Conservation (phyloP, 148 eudicot species). For the Beta vulgaris region DNA sequence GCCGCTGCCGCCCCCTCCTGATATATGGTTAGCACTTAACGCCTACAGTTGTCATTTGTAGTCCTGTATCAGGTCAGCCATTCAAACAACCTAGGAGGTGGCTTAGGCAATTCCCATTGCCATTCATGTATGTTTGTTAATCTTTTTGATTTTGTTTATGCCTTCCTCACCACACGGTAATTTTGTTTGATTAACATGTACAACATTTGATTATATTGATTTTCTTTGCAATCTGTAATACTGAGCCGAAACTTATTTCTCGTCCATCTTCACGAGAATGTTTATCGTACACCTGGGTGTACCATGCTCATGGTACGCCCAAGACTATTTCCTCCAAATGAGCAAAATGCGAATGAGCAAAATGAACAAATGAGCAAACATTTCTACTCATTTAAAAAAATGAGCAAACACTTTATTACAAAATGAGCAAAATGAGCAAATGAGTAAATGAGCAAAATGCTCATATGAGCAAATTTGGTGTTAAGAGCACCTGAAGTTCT, state of each 20-base stretch:
- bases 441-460: too few species aligned
- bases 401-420: too few species aligned
- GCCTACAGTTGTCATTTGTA: constrained; percentile 1
- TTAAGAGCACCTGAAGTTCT: too few species aligned
- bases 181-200: constrained; percentile 19
- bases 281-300: too few species aligned
- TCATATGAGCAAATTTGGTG: too few species aligned
- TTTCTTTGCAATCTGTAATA: background rate
- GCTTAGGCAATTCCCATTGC: constrained; percentile 7
- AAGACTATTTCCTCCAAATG: too few species aligned
- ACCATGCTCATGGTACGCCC: too few species aligned
- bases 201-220: constrained; percentile 16
- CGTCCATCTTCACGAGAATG: too few species aligned
- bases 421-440: too few species aligned
- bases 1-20: background rate
- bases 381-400: too few species aligned
- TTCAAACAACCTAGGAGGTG: constrained; percentile 2
- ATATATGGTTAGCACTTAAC: background rate
- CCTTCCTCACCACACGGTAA: background rate
- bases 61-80: background rate
- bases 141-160: background rate
- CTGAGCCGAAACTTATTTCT: background rate
- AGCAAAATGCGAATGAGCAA: too few species aligned
- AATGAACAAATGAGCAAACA: too few species aligned
- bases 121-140: constrained; percentile 1